phyloP scores from a whole-genome alignment of 1,284 basidiomycete species.

The Moesziomyces antarcticus region DNA sequence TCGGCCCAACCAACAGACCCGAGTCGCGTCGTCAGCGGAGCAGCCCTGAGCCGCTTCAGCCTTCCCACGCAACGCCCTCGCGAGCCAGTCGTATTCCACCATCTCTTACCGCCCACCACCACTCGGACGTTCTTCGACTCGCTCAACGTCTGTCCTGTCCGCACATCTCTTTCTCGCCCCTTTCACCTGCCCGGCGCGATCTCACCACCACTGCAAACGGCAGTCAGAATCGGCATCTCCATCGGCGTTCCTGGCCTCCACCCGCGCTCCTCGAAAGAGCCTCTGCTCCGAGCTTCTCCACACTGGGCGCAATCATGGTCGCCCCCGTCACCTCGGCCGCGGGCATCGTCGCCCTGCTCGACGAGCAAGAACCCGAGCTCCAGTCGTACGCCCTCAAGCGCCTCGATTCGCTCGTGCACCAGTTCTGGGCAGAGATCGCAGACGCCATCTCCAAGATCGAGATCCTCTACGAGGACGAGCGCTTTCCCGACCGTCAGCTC shows the following conservation, averaged over 20 bases:
- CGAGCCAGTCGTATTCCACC: too few relatives aligned
- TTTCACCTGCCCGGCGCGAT: not conserved
- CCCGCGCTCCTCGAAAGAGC: too few relatives aligned
- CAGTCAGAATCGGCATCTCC: too few relatives aligned
- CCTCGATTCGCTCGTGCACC: slow-evolving; percentile 62
- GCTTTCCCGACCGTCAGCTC: slow-evolving; percentile 62
- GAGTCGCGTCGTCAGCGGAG: slow-evolving; percentile 44
- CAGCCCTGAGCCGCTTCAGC: too few relatives aligned
- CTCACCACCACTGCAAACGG: too few relatives aligned
- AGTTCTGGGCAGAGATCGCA: slow-evolving; percentile 67
- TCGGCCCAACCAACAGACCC: slow-evolving; percentile 12
- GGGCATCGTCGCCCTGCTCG: slow-evolving; percentile 65
- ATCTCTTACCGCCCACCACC: too few relatives aligned
- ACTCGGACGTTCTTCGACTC: too few relatives aligned
- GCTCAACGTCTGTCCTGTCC: not conserved
- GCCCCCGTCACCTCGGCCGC: slow-evolving; percentile 53
- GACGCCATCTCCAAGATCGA: slow-evolving; percentile 66
- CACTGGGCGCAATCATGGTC: slow-evolving; percentile 27
- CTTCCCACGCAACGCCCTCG: not conserved
- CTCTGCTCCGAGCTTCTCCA: not conserved
- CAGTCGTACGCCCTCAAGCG: slow-evolving; percentile 65
- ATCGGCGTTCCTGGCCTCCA: too few relatives aligned
- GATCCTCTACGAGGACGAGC: slow-evolving; percentile 64
- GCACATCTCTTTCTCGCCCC: not conserved
- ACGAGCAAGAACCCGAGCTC: slow-evolving; percentile 65